phyloP scores from a whole-genome alignment of 2,329 filamentous ascomycete genomes.

The Coniochaeta prunicola region DNA sequence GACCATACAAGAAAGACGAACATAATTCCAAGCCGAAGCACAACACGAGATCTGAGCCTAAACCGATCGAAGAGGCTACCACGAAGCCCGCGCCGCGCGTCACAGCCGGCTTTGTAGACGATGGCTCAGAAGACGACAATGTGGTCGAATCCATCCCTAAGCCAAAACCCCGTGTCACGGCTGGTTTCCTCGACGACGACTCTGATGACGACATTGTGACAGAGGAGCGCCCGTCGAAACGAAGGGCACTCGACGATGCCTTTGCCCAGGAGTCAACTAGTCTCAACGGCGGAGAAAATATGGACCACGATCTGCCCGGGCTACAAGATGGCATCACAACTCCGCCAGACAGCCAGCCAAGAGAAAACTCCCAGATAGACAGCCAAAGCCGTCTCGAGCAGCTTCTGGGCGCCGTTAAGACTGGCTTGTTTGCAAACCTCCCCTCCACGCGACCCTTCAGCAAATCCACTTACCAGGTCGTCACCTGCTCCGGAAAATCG shows the following conservation, averaged over 20 bases:
- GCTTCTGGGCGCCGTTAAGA: background rate
- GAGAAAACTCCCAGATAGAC: background rate
- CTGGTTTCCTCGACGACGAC: slow-evolving; percentile 2
- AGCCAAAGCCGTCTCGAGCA: background rate
- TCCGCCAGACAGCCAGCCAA: slow-evolving; percentile 1
- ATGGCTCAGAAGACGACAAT: background rate
- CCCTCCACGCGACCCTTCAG: background rate
- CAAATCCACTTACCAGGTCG: slow-evolving; percentile 29
- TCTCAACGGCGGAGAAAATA: background rate
- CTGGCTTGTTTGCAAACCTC: background rate
- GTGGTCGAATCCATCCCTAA: background rate
- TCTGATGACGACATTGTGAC: background rate
- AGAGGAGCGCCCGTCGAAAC: background rate
- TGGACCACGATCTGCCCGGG: background rate
- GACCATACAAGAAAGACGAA: background rate
- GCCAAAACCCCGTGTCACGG: background rate
- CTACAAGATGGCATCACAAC: slow-evolving; percentile 1
- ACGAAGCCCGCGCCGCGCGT: background rate
- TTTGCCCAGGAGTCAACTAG: background rate
- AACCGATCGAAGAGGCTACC: background rate
- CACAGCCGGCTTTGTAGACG: background rate
- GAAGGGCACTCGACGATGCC: background rate
- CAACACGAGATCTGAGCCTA: background rate
- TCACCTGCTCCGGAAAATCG: slow-evolving; percentile 51
- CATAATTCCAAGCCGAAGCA: background rate